Conservation (phyloP, 139 green algal species). For the Desmodesmus armatus region DNA sequence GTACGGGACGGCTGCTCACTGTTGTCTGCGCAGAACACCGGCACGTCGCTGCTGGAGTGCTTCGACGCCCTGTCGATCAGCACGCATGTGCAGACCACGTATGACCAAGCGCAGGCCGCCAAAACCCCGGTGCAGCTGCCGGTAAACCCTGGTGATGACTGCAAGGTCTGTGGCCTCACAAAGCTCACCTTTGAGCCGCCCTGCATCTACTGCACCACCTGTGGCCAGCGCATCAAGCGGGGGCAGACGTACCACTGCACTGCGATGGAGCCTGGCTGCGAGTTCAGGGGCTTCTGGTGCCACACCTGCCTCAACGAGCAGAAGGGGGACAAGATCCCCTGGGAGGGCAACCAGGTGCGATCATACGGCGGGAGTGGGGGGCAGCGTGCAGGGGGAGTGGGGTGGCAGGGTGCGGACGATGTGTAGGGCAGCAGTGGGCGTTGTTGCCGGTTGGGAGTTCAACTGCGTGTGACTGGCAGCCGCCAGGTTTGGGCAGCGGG, state of each 20-base stretch:
- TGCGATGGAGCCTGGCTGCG: conserved; percentile 46
- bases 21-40: conserved; percentile 64
- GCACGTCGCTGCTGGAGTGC: conserved; percentile 93
- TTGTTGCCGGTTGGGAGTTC: too few species aligned
- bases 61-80: conserved; percentile 87
- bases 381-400: not conserved
- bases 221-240: conserved; percentile 93
- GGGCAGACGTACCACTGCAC: conserved; percentile 82
- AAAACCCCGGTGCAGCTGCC: conserved; percentile 46
- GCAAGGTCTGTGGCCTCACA: conserved; percentile 81
- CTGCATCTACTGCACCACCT: conserved; percentile 93
- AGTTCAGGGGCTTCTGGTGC: conserved; percentile 84
- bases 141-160: conserved; percentile 70
- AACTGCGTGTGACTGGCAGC: too few species aligned
- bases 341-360: conserved; percentile 40
- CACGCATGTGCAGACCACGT: conserved; percentile 75
- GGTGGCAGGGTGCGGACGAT: not conserved
- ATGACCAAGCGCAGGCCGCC: conserved; percentile 45
- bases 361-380: not conserved
- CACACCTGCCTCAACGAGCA: conserved; percentile 81
- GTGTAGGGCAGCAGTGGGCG: not conserved
- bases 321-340: conserved; percentile 72
- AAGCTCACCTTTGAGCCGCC: conserved; percentile 96
- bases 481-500: too few species aligned
- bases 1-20: not conserved